phyloP scores from a whole-genome alignment of 1,284 basidiomycete species.

The Tilletia setariae region DNA sequence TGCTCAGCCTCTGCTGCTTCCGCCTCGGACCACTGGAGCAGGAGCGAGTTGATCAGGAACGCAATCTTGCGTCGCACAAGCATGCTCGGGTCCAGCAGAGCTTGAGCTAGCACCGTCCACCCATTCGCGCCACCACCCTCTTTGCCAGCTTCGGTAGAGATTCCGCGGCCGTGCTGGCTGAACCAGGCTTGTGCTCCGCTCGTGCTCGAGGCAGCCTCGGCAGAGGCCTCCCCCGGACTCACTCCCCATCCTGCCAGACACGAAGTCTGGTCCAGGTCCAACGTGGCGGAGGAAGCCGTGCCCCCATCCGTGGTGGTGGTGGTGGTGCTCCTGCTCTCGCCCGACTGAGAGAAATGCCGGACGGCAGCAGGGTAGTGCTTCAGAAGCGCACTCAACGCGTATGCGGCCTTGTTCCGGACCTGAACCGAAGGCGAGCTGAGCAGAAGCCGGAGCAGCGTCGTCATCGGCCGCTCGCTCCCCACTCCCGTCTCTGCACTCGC shows the following conservation, averaged over 20 bases:
- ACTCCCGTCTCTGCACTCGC: slow-evolving; percentile 11
- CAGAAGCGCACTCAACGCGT: slow-evolving; percentile 76
- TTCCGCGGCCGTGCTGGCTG: slow-evolving; percentile 1
- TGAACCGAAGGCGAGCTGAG: slow-evolving; percentile 6
- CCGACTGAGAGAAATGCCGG: slow-evolving; percentile 56
- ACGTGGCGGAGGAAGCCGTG: background rate
- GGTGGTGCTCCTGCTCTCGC: background rate
- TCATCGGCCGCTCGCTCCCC: slow-evolving; percentile 42
- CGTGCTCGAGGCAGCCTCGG: background rate
- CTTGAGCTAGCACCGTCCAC: slow-evolving; percentile 66
- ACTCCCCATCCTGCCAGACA: slow-evolving; percentile 10
- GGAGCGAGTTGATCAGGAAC: slow-evolving; percentile 76
- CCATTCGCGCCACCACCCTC: slow-evolving; percentile 60
- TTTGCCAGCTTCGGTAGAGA: background rate
- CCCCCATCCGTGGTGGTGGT: too few relatives aligned
- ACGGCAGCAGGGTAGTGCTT: slow-evolving; percentile 78
- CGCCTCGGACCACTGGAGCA: slow-evolving; percentile 61
- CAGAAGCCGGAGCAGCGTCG: slow-evolving; percentile 8
- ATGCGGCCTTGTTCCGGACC: slow-evolving; percentile 70
- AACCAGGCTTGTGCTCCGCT: slow-evolving; percentile 8
- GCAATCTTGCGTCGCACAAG: slow-evolving; percentile 75
- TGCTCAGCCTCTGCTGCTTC: background rate
- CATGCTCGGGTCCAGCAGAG: slow-evolving; percentile 73
- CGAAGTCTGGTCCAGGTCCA: slow-evolving; percentile 5
- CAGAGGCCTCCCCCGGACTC: background rate